A percentile compares a stretch with the other conserved stretches of the same genome.
Conservation (phyloP, 129 eudicot genomes). For the Chrysanthemum seticuspe region DNA sequence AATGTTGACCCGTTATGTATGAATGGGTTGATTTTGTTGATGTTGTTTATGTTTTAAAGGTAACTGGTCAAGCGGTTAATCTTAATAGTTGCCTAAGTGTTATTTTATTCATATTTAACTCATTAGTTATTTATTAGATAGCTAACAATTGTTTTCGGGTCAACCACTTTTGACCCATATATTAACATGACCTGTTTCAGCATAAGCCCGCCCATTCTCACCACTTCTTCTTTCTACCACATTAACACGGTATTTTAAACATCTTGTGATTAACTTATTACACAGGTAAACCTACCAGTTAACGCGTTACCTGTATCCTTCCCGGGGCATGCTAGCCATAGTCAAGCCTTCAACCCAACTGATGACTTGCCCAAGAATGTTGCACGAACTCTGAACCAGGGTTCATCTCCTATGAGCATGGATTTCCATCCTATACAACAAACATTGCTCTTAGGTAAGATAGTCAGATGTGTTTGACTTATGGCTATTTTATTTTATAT, state of each 20-base stretch:
- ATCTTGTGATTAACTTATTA: neutral
- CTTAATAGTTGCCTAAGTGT: too few relatives aligned
- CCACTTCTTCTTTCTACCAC: slow-evolving; percentile 1
- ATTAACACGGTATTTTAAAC: neutral
- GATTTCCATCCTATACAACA: slow-evolving; percentile 69
- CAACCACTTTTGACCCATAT: too few relatives aligned
- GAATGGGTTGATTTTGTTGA: neutral
- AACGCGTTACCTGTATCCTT: slow-evolving; percentile 67
- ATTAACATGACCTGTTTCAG: too few relatives aligned
- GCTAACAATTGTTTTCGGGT: too few relatives aligned
- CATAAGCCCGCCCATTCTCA: too few relatives aligned
- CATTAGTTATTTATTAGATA: too few relatives aligned
- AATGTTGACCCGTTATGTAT: neutral
- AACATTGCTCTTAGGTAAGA: slow-evolving; percentile 52
- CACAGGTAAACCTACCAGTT: slow-evolving; percentile 76
- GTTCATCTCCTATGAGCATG: slow-evolving; percentile 59
- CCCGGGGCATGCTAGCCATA: slow-evolving; percentile 56
- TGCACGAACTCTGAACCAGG: slow-evolving; percentile 39
- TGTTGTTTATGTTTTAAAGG: neutral
- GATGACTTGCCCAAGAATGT: slow-evolving; percentile 55
- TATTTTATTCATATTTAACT: too few relatives aligned
- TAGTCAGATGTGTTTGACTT: neutral
- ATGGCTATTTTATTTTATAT: neutral
- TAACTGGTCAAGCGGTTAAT: too few relatives aligned
- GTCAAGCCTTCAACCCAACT: slow-evolving; percentile 26